Evolutionary conservation across 345 rosid species (phyloP), one percentile per base, ranked within the genome.

Genomic region (Acer yangbiense): DNA sequence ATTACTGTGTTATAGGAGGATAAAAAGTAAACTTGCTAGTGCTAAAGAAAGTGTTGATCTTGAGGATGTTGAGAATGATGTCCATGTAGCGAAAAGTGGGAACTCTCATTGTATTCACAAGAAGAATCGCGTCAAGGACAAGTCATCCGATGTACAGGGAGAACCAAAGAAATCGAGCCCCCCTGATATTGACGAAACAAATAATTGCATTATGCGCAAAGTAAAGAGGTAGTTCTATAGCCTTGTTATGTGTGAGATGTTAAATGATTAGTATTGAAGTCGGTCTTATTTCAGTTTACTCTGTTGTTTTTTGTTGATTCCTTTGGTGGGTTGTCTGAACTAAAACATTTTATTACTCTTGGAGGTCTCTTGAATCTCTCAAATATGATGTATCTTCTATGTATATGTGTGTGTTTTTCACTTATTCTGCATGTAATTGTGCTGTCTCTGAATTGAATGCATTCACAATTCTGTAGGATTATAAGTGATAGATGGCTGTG

Each of bases 11-110:
- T 78, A 41, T 82, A 94, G 98, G 91, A 86, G 77, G 85, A 92
- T 92, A 88, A 92, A 90, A 81, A 85, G 82, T 76, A 90, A 86
- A 88, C 39, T 85, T 82, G 73, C 77, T 29, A 27, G 76, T 69
- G 80, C 76, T 77, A 90, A 89, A 81, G 90, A 86, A 75, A 66
- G 73, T 80, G 79, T 71, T 5, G 74, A 20, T 69, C 6, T 67
- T 58, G 69, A 71, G 77, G 76, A 80, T 88, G 79, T 57, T 70
- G 73, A 20, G 32, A 62, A 70, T 58, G 76, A 60, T 43, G 77
- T 41, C 68, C 9, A 11, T 69, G 66, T 23, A 9, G 72, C 71
- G 80, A 81, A 83, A 86, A 73, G 68, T 64, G 84, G 76, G 74
- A 84, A 63, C 44, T 82, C 69, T 68, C 61, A 14, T 68, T 60